Evolutionary conservation across 805 yeast species (phyloP).

Genomic region (Tetrapisispora pingtungensis): DNA sequence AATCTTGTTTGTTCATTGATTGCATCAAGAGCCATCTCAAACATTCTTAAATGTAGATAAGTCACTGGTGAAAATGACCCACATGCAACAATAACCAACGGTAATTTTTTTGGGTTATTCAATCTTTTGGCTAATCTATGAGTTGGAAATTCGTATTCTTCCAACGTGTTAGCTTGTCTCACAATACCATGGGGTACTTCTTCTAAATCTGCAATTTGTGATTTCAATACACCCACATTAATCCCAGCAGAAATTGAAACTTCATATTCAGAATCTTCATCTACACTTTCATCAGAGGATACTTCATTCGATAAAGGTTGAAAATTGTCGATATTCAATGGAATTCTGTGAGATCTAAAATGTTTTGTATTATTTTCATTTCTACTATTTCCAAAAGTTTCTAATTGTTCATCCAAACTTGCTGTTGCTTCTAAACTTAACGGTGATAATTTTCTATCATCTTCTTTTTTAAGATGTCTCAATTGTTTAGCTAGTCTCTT

Average conservation of each 20-base stretch:
- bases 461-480: neutral
- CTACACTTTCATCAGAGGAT: slow-evolving; percentile 32
- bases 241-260: slow-evolving; percentile 6
- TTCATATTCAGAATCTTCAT: slow-evolving; percentile 2
- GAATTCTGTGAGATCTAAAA: slow-evolving; percentile 28
- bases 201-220: slow-evolving; percentile 84
- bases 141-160: slow-evolving; percentile 71
- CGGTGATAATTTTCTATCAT: slow-evolving; percentile 1
- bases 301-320: slow-evolving; percentile 42
- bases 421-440: neutral
- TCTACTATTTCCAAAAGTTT: neutral
- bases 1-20: slow-evolving; percentile 84
- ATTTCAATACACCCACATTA: slow-evolving; percentile 29
- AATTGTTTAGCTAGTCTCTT: slow-evolving; percentile 1
- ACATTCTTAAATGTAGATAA: slow-evolving; percentile 90
- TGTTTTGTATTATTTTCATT: neutral
- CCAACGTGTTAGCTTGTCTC: slow-evolving; percentile 69
- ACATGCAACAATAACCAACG: slow-evolving; percentile 92
- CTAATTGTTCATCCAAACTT: neutral
- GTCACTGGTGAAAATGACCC: slow-evolving; percentile 96
- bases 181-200: slow-evolving; percentile 93
- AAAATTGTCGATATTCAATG: slow-evolving; percentile 48
- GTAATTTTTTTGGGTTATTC: slow-evolving; percentile 67
- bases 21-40: slow-evolving; percentile 96
- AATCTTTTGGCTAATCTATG: slow-evolving; percentile 69